Base-by-base conservation (phyloP, 2,329 filamentous ascomycete species). In the Aspergillus sp. region DNA sequence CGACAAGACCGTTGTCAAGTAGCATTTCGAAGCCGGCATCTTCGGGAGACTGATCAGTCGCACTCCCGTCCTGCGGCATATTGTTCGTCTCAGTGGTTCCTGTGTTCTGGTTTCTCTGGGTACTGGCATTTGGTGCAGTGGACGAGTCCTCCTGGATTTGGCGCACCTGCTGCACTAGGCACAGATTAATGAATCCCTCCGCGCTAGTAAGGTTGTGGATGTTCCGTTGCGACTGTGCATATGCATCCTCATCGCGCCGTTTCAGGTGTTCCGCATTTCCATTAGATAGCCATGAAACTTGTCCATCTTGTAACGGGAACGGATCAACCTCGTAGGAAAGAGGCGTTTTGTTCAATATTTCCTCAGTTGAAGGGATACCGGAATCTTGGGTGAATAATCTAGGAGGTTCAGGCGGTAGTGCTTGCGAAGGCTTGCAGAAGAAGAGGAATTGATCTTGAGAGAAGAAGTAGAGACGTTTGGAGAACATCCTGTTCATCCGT, bases 141-240 rank as follows among this genome's bases (percentile, higher is more conserved):
- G 80, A 74, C 15, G 73, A 77, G 19, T 79, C 80, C n/a, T 82
- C 81, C 46, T 77, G 73, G 23, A 85, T 80, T 59, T 80, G 76
- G n/a, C 85, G 82, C 14, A 88, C 82, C 62, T 82, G 79, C 11
- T 75, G 70, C 12, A 88, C 80, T 58, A 82, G 78, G 57, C 80
- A 81, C 37, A 89, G 71, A 68, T 89, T 80, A 67, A 90, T 82
- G 68, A 86, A 86, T 8, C 86, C 84, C 60, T 90, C 84, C n/a
- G 84, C 77, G 57, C 83, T 76, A 49, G 80, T 71, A 48, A 88
- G 70, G 54, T 86, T 85, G 61, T 84, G 79, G 31, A 82, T 73
- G 63, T 85, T 85, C 41, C 87, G 79, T 59, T 83, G 76, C 2
- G 80, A 77, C 66, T 89, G 85, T 39, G 84, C 81, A 51, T 79